Base-by-base conservation (phyloP, 768 basidiomycete genomes). In the Amanita polypyramis region DNA sequence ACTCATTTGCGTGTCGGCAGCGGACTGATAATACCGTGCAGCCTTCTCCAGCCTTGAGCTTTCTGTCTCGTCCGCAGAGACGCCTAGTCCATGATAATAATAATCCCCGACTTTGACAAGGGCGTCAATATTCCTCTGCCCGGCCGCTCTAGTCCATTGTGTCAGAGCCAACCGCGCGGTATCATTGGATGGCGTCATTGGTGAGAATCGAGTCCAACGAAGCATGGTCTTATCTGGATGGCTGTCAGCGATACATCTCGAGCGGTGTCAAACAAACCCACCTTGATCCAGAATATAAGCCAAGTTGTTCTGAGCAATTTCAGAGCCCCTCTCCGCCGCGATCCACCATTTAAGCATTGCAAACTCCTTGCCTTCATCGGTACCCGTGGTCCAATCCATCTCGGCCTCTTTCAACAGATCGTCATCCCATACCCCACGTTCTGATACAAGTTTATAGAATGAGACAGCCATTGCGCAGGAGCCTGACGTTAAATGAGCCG, bases 81-180 rank as follows among this genome's bases (percentile, higher is more conserved):
- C 81, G 9, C 90, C 92, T 3, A 93, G 73, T 0, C 92, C 92
- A 53, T 89, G 82, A 58, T 90, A 97, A 65, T 94, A 95, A 61
- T 97, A 96, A 62, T 99, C 96, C 33, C 92, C 96, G 4, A 97
- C 93, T 73, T 97, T 99, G 52, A 99, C 92, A 50, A 98, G 72
- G 9, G 96, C 85, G 59, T 99, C 96, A n/a, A 96, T 75, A 57
- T 99, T 94, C 46, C 85, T 81, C 61, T 99, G 96, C 2, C 78
- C 81, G 7, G 95, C 93, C 2, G 94, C 93, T 11, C 96, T 81
- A 21, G 82, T 89, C 95, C 95, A 99, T 58, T 95, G 89, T 0
- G 84, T 87, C 43, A 99, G 67, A 0, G 92, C 94, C 6, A 90
- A 72, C 35, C 76, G 73, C 3, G 91, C 92, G 3, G 87, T 86